phyloP scores from a whole-genome alignment of 345 rosid species.

The Acer negundo region DNA sequence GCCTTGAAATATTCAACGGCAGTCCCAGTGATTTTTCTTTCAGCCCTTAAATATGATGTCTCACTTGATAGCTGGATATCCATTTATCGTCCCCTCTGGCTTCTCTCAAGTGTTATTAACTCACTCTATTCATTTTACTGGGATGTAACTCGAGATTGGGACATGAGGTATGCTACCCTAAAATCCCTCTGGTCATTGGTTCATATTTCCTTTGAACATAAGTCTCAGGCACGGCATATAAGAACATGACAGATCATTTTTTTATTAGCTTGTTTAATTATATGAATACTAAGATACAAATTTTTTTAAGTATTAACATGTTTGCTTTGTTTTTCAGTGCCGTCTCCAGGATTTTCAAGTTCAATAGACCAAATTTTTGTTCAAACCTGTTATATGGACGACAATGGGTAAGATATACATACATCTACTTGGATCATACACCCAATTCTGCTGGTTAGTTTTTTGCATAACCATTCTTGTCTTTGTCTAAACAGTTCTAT shows the following conservation, averaged over 20 bases:
- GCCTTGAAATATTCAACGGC: conserved; percentile 97
- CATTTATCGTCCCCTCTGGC: conserved; percentile 92
- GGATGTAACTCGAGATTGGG: conserved; percentile 99
- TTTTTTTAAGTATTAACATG: neutral
- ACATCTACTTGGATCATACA: neutral
- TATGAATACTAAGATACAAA: neutral
- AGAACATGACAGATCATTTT: neutral
- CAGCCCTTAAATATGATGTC: conserved; percentile 95
- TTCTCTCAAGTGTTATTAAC: conserved; percentile 81
- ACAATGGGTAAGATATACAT: conserved; percentile 63
- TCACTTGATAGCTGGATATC: conserved; percentile 74
- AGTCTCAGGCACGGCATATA: neutral
- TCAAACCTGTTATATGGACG: conserved; percentile 68
- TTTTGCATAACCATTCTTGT: neutral
- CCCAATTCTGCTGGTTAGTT: neutral
- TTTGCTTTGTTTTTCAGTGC: conserved; percentile 42
- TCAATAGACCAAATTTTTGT: conserved; percentile 57
- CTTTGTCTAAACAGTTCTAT: conserved; percentile 55
- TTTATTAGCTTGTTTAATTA: too few species aligned
- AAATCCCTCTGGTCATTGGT: too few species aligned
- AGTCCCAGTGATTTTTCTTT: conserved; percentile 91
- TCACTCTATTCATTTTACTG: conserved; percentile 95
- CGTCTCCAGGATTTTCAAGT: conserved; percentile 90
- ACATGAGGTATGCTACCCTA: conserved; percentile 64
- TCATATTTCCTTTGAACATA: neutral